phyloP scores from a whole-genome alignment of 2,329 filamentous ascomycete genomes.

The Xylariaceae sp. region DNA sequence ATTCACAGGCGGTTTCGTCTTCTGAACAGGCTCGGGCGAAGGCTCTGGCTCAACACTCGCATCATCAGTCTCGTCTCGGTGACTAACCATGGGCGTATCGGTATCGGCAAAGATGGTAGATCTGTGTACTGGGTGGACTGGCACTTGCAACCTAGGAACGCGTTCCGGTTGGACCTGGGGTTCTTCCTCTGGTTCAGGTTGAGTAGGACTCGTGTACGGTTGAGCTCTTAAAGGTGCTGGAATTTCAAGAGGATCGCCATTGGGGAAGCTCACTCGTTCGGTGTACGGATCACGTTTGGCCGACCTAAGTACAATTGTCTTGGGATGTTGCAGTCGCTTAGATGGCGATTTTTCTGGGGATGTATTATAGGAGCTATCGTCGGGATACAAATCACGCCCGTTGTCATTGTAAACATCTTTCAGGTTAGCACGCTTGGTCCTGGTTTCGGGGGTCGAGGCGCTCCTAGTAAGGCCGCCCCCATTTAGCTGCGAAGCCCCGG shows the following conservation, averaged over 20 bases:
- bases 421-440: constrained; percentile 19
- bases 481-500: not conserved
- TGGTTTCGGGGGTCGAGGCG: constrained; percentile 29
- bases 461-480: constrained; percentile 24
- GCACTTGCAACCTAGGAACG: constrained; percentile 18
- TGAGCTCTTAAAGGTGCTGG: constrained; percentile 19
- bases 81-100: constrained; percentile 26
- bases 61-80: constrained; percentile 24
- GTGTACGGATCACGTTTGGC: constrained; percentile 24
- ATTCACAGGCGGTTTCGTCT: constrained; percentile 23
- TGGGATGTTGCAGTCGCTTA: constrained; percentile 25
- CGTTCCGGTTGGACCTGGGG: constrained; percentile 12
- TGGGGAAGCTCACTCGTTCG: constrained; percentile 18
- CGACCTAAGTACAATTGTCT: constrained; percentile 19
- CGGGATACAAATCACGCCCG: constrained; percentile 22
- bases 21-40: constrained; percentile 24
- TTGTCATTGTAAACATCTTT: constrained; percentile 19
- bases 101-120: constrained; percentile 29
- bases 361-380: constrained; percentile 23
- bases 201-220: constrained; percentile 19
- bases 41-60: constrained; percentile 24
- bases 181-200: constrained; percentile 19
- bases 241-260: constrained; percentile 12
- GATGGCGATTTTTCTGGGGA: constrained; percentile 29
- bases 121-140: constrained; percentile 21